Evolutionary conservation across 75 land plant species (phyloP).

Genomic region (Selaginella tamariscina): DNA sequence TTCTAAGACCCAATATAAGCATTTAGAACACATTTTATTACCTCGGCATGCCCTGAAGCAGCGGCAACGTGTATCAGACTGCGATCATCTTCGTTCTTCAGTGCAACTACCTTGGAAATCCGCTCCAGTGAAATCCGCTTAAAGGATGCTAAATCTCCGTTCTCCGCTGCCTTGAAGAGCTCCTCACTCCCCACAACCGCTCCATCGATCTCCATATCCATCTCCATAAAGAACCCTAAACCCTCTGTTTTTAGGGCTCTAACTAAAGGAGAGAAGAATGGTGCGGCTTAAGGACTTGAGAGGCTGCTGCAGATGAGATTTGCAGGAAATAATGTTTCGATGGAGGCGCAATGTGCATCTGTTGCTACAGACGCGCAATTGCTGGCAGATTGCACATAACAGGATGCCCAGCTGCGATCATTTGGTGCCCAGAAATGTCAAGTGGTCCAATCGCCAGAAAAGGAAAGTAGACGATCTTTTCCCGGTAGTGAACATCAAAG

Average conservation of each 20-base stretch:
- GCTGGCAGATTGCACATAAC: not conserved
- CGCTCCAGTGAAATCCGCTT: slow-evolving; percentile 25
- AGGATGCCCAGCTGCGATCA: not conserved
- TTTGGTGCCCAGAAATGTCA: not conserved
- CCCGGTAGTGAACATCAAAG: not conserved
- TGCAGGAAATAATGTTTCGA: not conserved
- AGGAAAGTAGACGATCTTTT: not conserved
- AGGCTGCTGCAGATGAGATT: too few relatives aligned
- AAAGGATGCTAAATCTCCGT: slow-evolving; percentile 37
- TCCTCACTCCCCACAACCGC: slow-evolving; percentile 24
- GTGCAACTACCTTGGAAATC: slow-evolving; percentile 19
- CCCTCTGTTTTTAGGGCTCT: too few relatives aligned
- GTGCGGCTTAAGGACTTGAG: too few relatives aligned
- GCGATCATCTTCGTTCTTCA: slow-evolving; percentile 74
- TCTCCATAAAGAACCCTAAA: not conserved
- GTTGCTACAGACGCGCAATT: not conserved
- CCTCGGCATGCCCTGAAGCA: slow-evolving; percentile 46
- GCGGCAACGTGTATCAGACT: slow-evolving; percentile 91
- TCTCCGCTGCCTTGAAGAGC: slow-evolving; percentile 61
- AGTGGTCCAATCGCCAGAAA: not conserved
- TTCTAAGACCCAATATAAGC: not conserved
- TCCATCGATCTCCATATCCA: slow-evolving; percentile 3
- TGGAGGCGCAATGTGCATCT: not conserved
- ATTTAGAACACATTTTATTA: not conserved
- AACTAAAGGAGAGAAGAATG: too few relatives aligned